Evolutionary conservation across 768 basidiomycete genomes (phyloP), one percentile per base, ranked within the genome.

Genomic region (Amanita molliuscula): DNA sequence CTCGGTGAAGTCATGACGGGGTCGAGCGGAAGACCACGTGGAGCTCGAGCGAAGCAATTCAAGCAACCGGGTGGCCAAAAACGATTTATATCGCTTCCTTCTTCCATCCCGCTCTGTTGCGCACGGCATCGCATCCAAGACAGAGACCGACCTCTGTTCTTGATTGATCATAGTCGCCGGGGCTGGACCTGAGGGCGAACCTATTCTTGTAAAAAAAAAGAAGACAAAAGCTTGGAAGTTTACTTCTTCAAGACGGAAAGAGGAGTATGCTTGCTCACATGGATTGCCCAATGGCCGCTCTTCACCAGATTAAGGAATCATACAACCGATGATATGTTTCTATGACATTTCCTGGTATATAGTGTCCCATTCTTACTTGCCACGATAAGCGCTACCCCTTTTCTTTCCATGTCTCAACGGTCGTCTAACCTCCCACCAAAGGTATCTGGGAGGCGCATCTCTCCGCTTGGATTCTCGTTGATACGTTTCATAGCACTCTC

Each of bases 401-500:
- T 16, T 45, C 43, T 34, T 42, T 53, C 50, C 44, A 62, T 65
- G 64, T 54, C 62, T 47, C 53, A 55, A 53, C 31, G 54, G 44
- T 28, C 58, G 33, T 61, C 60, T 36, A 65, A 65, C 50, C 47
- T 66, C 25, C 65, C 64, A 44, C 66, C 65, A 36, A 55, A 59
- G 48, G 65, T 67, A 34, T 21, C 46, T 55, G 20, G 16, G 33
- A 20, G 9, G 10, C 16, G 13, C n/a, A 47, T 25, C n/a, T 38
- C 20, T 25, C 36, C 37, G 41, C 47, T 46, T n/a, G 29, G 49
- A 42, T 55, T 44, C 38, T 18, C 25, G 20, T 23, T 44, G 28
- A 41, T 50, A 20, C 26, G 21, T 35, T 44, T 53, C 43, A 8
- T 48, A 75, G 73, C 69, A 72, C 52, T 61, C 68, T 18, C 67